phyloP scores from a whole-genome alignment of 768 basidiomycete genomes.

The Boletales sp. region DNA sequence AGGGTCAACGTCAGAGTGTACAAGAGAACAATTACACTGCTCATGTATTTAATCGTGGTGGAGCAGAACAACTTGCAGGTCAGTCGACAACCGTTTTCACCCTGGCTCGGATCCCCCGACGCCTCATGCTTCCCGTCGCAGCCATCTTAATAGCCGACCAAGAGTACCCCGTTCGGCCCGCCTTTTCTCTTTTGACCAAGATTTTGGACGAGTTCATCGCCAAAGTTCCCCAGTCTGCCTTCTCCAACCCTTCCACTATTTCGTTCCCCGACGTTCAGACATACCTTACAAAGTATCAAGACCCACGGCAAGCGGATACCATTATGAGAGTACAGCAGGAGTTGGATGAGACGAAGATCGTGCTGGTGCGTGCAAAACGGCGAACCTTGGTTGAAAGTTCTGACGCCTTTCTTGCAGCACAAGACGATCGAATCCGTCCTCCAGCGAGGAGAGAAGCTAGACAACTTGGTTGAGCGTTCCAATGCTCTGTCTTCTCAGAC shows the following conservation, averaged over 20 bases:
- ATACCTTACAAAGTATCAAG: constrained; percentile 92
- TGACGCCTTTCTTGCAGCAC: constrained; percentile 54
- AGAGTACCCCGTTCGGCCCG: constrained; percentile 95
- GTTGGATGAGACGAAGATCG: constrained; percentile 98
- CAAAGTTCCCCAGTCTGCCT: constrained; percentile 72
- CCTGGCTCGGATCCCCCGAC: constrained; percentile 3
- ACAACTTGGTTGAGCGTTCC: constrained; percentile 92
- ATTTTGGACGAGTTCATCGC: constrained; percentile 87
- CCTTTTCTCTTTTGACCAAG: constrained; percentile 92
- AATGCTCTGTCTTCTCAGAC: constrained; percentile 83
- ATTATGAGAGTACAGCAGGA: constrained; percentile 99
- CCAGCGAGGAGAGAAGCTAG: constrained; percentile 93
- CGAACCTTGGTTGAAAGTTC: background rate
- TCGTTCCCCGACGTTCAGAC: constrained; percentile 72
- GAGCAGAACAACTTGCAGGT: constrained; percentile 85
- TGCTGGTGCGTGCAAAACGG: constrained; percentile 59
- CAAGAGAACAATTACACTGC: constrained; percentile 92
- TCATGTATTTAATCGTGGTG: constrained; percentile 89
- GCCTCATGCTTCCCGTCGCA: constrained; percentile 26
- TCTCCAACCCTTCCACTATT: constrained; percentile 60
- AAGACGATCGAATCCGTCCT: constrained; percentile 99
- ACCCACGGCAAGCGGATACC: constrained; percentile 93
- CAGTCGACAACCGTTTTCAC: constrained; percentile 18
- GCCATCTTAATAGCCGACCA: constrained; percentile 91
- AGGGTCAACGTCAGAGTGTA: constrained; percentile 88